These are phyloP conservation scores for Acanthamoeba royreba DNA, from an alignment of 208 protist species.

Conservation along the genomic window DNA sequence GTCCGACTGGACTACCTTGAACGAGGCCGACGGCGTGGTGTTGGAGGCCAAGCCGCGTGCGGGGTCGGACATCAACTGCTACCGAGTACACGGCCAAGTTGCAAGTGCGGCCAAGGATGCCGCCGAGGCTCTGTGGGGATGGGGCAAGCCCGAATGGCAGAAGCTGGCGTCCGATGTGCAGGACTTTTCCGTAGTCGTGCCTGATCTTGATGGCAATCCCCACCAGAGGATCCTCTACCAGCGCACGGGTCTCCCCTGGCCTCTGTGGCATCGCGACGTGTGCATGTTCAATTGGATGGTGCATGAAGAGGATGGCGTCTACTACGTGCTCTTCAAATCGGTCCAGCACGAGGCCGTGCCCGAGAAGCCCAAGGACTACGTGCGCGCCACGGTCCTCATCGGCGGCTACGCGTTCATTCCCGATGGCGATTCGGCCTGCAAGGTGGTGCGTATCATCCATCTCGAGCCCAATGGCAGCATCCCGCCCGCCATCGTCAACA, in stretches of 20 bases:
- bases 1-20: not conserved
- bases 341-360: not conserved
- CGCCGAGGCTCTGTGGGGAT: not conserved
- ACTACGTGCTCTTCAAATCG: not conserved
- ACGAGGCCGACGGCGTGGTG: not conserved
- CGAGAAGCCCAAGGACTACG: not conserved
- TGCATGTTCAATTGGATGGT: not conserved
- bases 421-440: not conserved
- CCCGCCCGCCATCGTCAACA: constrained; percentile 10
- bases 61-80: constrained; percentile 28
- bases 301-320: not conserved
- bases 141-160: not conserved
- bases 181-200: not conserved
- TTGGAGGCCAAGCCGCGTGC: not conserved
- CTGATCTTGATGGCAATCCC: not conserved
- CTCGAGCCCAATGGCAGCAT: constrained; percentile 6
- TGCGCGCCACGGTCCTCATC: not conserved
- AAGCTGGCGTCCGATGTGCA: not conserved
- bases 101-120: not conserved
- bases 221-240: constrained; percentile 30
- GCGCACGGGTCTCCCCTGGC: not conserved
- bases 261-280: constrained; percentile 41
- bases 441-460: not conserved
- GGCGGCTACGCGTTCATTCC: constrained; percentile 5
- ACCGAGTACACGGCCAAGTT: not conserved